Evolutionary conservation across 306 rosid genomes (phyloP), one percentile per base, ranked within the genome.

Genomic region (Prunus salicina): DNA sequence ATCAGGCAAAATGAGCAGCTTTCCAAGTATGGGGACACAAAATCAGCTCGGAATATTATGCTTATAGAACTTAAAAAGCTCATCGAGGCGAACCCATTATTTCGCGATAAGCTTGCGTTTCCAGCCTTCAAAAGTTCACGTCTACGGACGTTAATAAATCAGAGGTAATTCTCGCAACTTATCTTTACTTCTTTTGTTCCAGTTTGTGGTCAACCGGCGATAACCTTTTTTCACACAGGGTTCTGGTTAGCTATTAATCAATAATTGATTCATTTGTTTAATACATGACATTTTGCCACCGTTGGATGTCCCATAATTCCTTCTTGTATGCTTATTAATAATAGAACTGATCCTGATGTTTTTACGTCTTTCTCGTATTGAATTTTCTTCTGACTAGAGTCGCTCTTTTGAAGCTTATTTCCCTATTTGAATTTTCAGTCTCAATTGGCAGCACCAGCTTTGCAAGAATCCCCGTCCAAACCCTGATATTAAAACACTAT

Each of bases 1-100:
- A 51, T 71, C 82, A 84, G 87, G 84, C 87, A 80, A 72, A 84
- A 84, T 62, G 87, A 84, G 82, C 87, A 84, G 82, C 87, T 84
- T 77, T 84, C 87, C n/a, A 84, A 80, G 80, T 84, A 84, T 2
- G 87, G 87, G 12, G 87, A 84, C 74, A 84, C 87, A 67, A 84
- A 84, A 60, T 84, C 87, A 2, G 87, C 87, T 67, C 78, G 87
- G 53, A 84, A 84, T 53, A 84, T 84, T 65, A 84, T 80, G 87
- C 84, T 84, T 25, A 63, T 84, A 13, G 87, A 84, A 84, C 87
- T 84, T 34, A 84, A 84, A 64, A 84, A 84, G 74, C 78, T 84
- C 50, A 84, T 84, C 53, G 87, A 84, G 64, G 87, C 87, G 1
- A 84, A 84, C 65, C 87, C 87, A 24, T 67, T 84, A 53, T 84